Evolutionary conservation across 2,329 filamentous ascomycete species (phyloP).

Genomic region (Calonectria pseudoreteaudii): DNA sequence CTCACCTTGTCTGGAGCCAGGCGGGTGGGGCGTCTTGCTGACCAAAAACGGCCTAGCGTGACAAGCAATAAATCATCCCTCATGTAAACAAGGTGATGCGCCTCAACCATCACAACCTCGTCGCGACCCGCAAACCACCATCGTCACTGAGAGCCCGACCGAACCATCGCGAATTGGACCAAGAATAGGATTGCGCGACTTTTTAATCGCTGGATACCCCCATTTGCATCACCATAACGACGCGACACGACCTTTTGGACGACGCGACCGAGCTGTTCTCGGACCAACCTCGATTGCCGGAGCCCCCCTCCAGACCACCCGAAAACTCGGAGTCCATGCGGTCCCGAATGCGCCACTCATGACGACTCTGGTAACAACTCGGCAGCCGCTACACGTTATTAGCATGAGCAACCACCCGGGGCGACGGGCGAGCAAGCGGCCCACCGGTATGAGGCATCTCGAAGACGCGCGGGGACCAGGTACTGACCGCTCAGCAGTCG

Average conservation of each 20-base stretch:
- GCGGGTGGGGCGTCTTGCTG: slow-evolving; percentile 30
- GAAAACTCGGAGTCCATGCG: slow-evolving; percentile 38
- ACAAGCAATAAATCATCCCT: slow-evolving; percentile 36
- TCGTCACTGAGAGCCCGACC: slow-evolving; percentile 26
- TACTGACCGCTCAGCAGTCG: slow-evolving; percentile 46
- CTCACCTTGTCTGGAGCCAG: slow-evolving; percentile 11
- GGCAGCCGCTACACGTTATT: slow-evolving; percentile 73
- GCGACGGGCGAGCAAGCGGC: slow-evolving; percentile 73
- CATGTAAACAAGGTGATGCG: slow-evolving; percentile 47
- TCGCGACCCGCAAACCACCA: slow-evolving; percentile 41
- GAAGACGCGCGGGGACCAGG: slow-evolving; percentile 23
- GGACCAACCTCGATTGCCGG: slow-evolving; percentile 28
- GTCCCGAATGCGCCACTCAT: slow-evolving; percentile 66
- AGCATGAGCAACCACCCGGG: slow-evolving; percentile 76
- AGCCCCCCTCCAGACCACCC: slow-evolving; percentile 28
- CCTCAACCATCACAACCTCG: slow-evolving; percentile 39
- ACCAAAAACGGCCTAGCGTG: slow-evolving; percentile 36
- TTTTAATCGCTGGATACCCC: background rate
- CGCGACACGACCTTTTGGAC: slow-evolving; percentile 34
- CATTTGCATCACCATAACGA: slow-evolving; percentile 20
- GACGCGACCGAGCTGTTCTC: slow-evolving; percentile 31
- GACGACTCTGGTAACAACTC: slow-evolving; percentile 76
- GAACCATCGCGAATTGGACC: slow-evolving; percentile 32
- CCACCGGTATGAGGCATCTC: slow-evolving; percentile 64
- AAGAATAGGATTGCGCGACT: background rate